Evolutionary conservation across 805 yeast species (phyloP).

Genomic region (Candida namnaoensis): DNA sequence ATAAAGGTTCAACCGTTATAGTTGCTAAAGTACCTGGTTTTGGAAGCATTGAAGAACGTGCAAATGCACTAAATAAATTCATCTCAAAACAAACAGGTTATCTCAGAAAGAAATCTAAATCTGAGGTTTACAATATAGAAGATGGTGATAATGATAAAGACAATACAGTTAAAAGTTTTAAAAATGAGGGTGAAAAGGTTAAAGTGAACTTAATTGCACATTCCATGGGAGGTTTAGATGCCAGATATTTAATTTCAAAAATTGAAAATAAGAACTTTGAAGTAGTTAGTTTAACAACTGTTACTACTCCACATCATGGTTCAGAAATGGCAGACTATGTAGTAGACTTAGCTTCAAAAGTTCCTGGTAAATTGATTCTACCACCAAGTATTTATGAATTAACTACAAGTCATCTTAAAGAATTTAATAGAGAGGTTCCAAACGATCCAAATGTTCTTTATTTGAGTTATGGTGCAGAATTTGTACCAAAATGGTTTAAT

Average conservation of each 20-base stretch:
- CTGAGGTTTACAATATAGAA: slow-evolving; percentile 15
- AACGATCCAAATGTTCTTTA: slow-evolving; percentile 61
- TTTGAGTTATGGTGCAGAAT: slow-evolving; percentile 77
- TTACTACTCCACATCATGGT: slow-evolving; percentile 86
- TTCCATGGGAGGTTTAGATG: slow-evolving; percentile 92
- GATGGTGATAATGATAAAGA: slow-evolving; percentile 1
- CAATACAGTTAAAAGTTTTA: slow-evolving; percentile 4
- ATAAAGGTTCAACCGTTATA: slow-evolving; percentile 57
- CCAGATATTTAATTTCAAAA: slow-evolving; percentile 62
- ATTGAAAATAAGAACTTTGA: slow-evolving; percentile 36
- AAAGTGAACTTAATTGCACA: slow-evolving; percentile 76
- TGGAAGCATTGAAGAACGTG: slow-evolving; percentile 66
- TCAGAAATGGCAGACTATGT: slow-evolving; percentile 74
- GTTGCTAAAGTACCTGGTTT: slow-evolving; percentile 79
- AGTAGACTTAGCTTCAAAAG: slow-evolving; percentile 22
- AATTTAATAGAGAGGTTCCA: slow-evolving; percentile 42
- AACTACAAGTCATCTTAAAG: slow-evolving; percentile 42
- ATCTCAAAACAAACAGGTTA: slow-evolving; percentile 24
- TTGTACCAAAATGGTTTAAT: slow-evolving; percentile 52
- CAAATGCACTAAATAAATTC: slow-evolving; percentile 43
- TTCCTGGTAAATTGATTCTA: slow-evolving; percentile 10
- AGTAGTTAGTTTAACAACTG: slow-evolving; percentile 72
- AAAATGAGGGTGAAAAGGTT: slow-evolving; percentile 21
- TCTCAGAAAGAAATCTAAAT: slow-evolving; percentile 11
- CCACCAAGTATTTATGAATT: slow-evolving; percentile 53